Percentiles rank a stretch among this genome's conserved stretches.
Evolutionary conservation across 192 early-diverging fungal species (phyloP).

Genomic region (Rhizophagus sp.): DNA sequence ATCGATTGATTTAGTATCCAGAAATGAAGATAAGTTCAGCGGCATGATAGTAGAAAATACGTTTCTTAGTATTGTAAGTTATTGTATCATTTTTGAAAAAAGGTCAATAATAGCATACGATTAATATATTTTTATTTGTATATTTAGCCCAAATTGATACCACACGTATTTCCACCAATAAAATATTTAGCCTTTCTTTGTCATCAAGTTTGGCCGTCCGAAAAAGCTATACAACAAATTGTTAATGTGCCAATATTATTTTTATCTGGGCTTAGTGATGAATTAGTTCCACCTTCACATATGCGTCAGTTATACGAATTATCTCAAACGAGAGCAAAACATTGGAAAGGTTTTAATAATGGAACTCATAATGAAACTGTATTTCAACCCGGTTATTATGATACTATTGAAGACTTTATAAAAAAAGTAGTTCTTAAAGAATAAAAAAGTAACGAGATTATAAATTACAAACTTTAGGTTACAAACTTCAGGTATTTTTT

Average conservation of each 20-base stretch:
- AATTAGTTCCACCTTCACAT: constrained; percentile 85
- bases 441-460: background rate
- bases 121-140: background rate
- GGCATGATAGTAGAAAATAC: constrained; percentile 95
- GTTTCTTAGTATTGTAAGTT: constrained; percentile 78
- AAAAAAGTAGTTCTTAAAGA: constrained; percentile 22
- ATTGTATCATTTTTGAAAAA: background rate
- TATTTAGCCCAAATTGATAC: constrained; percentile 80
- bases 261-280: constrained; percentile 79
- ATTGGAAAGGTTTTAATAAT: constrained; percentile 68
- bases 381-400: constrained; percentile 84
- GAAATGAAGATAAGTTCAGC: constrained; percentile 73
- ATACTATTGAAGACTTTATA: constrained; percentile 62
- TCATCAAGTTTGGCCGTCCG: constrained; percentile 90
- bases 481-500: background rate
- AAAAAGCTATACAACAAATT: constrained; percentile 67
- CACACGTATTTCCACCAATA: constrained; percentile 78
- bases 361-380: constrained; percentile 94
- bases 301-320: constrained; percentile 78
- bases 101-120: background rate
- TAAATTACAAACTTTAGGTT: background rate
- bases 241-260: constrained; percentile 74
- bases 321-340: constrained; percentile 47
- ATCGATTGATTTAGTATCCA: constrained; percentile 81
- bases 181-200: constrained; percentile 73